Conservation (phyloP, 1,139 yeast species). For the Candida gigantensis region DNA sequence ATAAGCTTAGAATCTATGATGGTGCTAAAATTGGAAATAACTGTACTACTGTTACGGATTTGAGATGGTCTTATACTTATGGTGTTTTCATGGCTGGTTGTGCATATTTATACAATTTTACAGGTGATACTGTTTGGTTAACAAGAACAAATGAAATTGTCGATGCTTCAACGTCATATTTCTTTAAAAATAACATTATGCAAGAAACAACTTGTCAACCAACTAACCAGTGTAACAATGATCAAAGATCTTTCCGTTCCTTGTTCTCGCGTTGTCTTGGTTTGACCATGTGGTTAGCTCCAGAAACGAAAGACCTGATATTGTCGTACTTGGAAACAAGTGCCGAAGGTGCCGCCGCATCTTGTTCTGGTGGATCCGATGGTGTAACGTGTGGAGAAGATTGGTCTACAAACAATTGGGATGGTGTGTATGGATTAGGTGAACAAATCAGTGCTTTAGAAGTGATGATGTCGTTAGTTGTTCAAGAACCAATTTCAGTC, state of each 20-base stretch:
- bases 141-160: conserved; percentile 52
- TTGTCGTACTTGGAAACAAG: conserved; percentile 46
- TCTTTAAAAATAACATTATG: conserved; percentile 50
- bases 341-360: conserved; percentile 67
- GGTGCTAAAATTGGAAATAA: conserved; percentile 64
- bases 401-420: conserved; percentile 63
- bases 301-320: conserved; percentile 46
- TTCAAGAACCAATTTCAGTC: conserved; percentile 37
- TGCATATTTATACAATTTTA: conserved; percentile 69
- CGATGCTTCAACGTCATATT: conserved; percentile 46
- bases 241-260: conserved; percentile 78
- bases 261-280: conserved; percentile 69
- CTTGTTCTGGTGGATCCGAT: conserved; percentile 74
- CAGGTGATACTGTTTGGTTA: conserved; percentile 60
- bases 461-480: conserved; percentile 45
- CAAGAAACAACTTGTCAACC: conserved; percentile 67
- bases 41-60: conserved; percentile 55
- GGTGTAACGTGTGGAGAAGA: conserved; percentile 76
- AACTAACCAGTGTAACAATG: conserved; percentile 59
- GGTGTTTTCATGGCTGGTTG: conserved; percentile 74
- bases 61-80: conserved; percentile 78
- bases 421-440: conserved; percentile 70
- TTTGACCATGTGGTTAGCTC: conserved; percentile 56
- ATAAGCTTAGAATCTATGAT: conserved; percentile 56
- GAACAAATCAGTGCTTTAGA: conserved; percentile 80